A percentile compares a stretch with the other conserved stretches of the same genome.
phyloP scores from a whole-genome alignment of 768 basidiomycete genomes.

The Pisolithus marmoratus region DNA sequence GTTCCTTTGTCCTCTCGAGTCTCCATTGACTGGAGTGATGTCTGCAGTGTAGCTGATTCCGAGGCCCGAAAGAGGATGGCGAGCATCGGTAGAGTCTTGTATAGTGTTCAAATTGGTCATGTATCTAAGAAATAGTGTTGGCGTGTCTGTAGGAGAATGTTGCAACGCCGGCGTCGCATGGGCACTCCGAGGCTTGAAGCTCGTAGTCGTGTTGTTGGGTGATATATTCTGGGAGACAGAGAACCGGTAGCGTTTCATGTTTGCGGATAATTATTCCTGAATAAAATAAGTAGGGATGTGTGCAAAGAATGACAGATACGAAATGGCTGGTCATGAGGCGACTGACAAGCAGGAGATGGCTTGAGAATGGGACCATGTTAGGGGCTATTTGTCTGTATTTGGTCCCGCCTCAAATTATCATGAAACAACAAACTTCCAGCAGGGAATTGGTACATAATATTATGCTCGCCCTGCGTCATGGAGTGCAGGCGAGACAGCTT shows the following conservation, averaged over 20 bases:
- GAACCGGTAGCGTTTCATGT: constrained; percentile 22
- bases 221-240: constrained; percentile 17
- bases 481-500: neutral
- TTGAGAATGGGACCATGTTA: neutral
- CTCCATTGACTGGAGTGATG: neutral
- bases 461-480: constrained; percentile 8
- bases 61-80: constrained; percentile 18
- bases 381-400: constrained; percentile 21
- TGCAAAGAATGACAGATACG: neutral
- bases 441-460: neutral
- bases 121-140: constrained; percentile 27
- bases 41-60: constrained; percentile 17
- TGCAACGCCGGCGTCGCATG: constrained; percentile 30
- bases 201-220: constrained; percentile 1
- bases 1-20: neutral
- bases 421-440: too few relatives aligned
- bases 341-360: too few relatives aligned
- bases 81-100: neutral
- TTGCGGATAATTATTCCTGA: constrained; percentile 1
- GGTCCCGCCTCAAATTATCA: neutral
- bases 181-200: constrained; percentile 4
- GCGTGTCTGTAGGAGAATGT: constrained; percentile 9
- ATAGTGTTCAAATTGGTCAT: neutral
- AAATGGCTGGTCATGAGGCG: neutral
- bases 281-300: constrained; percentile 4